Conservation (phyloP, 2,329 filamentous ascomycete genomes). For the Phyllosticta citrichinensis region DNA sequence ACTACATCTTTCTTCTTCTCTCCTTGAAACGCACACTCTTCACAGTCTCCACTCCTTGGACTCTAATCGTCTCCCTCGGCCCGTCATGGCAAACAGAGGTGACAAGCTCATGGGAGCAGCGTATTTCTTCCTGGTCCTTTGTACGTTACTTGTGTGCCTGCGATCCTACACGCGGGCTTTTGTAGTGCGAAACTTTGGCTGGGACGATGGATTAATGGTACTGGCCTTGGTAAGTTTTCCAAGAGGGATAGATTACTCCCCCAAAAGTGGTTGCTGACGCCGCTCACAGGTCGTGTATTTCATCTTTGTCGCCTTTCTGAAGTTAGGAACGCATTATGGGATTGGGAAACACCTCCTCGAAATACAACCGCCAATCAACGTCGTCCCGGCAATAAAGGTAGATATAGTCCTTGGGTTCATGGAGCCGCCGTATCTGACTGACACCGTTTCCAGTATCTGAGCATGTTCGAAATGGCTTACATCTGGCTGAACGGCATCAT, state of each 20-base stretch:
- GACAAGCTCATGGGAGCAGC: not conserved
- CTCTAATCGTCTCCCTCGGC: not conserved
- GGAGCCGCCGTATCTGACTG: not conserved
- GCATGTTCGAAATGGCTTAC: not conserved
- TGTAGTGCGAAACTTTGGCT: not conserved
- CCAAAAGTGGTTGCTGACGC: no score
- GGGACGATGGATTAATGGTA: not conserved
- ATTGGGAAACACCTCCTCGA: not conserved
- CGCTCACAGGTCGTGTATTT: not conserved
- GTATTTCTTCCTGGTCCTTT: not conserved
- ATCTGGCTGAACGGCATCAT: not conserved
- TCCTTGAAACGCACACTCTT: not conserved
- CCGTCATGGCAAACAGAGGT: not conserved
- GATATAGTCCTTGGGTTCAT: not conserved
- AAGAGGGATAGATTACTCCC: not conserved
- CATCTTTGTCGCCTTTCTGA: not conserved
- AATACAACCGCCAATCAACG: not conserved
- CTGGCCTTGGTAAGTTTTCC: not conserved
- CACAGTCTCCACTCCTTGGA: not conserved
- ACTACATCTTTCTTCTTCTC: not conserved
- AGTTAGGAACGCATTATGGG: not conserved
- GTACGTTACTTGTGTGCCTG: not conserved
- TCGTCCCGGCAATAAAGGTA: not conserved
- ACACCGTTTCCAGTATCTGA: not conserved
- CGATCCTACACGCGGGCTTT: not conserved